Evolutionary conservation across 2,329 filamentous ascomycete genomes (phyloP).

Genomic region (Fusarium annulatum): DNA sequence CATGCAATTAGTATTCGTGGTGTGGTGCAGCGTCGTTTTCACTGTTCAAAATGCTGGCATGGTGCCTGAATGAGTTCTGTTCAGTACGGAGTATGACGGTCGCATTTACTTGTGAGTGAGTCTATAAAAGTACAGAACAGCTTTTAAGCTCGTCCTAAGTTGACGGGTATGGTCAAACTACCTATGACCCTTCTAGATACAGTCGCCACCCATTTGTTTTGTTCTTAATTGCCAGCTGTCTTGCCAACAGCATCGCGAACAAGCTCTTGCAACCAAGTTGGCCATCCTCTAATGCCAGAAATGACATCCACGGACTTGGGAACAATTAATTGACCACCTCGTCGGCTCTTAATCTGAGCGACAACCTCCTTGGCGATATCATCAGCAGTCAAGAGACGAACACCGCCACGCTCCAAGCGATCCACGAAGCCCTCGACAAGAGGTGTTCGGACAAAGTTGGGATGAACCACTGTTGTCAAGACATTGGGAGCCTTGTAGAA

Average conservation of each 20-base stretch:
- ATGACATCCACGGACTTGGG: slow-evolving; percentile 44
- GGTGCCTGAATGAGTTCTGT: background rate
- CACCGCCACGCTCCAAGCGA: slow-evolving; percentile 44
- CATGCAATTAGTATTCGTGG: background rate
- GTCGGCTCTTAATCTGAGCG: slow-evolving; percentile 56
- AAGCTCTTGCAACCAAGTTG: slow-evolving; percentile 51
- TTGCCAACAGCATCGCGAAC: slow-evolving; percentile 47
- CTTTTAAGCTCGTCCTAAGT: fast-evolving
- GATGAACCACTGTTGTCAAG: slow-evolving; percentile 72
- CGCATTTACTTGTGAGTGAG: background rate
- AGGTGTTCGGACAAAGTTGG: slow-evolving; percentile 63
- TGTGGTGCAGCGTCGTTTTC: background rate
- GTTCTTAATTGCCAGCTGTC: background rate
- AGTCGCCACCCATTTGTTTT: background rate
- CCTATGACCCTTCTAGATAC: background rate
- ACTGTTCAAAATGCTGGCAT: background rate
- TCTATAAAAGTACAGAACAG: background rate
- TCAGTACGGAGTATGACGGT: too few relatives aligned
- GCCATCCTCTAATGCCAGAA: slow-evolving; percentile 55
- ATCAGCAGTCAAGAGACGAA: slow-evolving; percentile 48
- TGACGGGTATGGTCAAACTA: background rate
- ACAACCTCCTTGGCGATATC: slow-evolving; percentile 57
- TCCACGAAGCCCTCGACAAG: slow-evolving; percentile 52
- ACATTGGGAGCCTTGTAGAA: slow-evolving; percentile 71
- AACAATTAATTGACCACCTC: slow-evolving; percentile 60